These are phyloP conservation scores for Cladosporium sp. DNA, from an alignment of 2,329 filamentous ascomycete species.

Conservation along the genomic window DNA sequence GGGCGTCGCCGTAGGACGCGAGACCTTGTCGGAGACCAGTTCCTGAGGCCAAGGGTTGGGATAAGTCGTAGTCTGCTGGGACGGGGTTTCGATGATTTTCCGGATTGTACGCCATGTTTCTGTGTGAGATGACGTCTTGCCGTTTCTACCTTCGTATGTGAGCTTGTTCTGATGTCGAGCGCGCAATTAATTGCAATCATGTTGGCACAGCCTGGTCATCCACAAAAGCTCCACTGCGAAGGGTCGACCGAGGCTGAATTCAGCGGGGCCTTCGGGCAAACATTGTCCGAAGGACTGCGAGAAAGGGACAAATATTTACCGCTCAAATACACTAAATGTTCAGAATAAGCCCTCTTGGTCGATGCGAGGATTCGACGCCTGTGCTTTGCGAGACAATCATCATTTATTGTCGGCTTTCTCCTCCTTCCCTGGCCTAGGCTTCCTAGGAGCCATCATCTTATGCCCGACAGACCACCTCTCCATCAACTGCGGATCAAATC, in stretches of 20 bases:
- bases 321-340: no score
- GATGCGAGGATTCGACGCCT: no score
- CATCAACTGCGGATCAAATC: slow-evolving; percentile 8
- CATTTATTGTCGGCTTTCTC: neutral
- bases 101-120: no score
- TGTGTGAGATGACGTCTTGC: no score
- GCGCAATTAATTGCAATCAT: no score
- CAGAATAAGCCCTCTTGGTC: no score
- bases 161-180: no score
- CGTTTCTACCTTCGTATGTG: no score
- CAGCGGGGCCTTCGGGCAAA: neutral
- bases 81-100: no score
- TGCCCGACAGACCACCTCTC: slow-evolving; percentile 6
- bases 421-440: neutral
- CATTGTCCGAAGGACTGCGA: neutral
- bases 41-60: slow-evolving; percentile 42
- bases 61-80: slow-evolving; percentile 55
- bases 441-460: slow-evolving; percentile 7
- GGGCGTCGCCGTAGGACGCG: slow-evolving; percentile 66
- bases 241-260: neutral
- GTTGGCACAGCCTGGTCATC: neutral
- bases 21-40: slow-evolving; percentile 61
- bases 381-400: no score
- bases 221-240: neutral
- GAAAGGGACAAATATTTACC: no score